A percentile compares a stretch with the other conserved stretches of the same genome.
Conservation (phyloP, 345 rosid genomes). For the Linum tenue region DNA sequence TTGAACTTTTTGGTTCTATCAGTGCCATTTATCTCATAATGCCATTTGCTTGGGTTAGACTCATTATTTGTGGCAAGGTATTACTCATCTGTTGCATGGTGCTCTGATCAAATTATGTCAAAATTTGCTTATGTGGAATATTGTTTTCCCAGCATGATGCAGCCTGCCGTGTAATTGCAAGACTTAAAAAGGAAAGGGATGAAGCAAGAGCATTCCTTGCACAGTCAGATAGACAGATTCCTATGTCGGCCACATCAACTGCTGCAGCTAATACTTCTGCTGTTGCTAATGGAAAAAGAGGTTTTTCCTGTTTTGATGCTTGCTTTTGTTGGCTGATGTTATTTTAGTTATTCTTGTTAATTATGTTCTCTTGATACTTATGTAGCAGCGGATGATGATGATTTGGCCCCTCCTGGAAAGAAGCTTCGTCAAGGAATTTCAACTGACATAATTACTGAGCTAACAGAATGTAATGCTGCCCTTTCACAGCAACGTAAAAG, state of each 20-base stretch:
- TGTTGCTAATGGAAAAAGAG: slow-evolving; percentile 81
- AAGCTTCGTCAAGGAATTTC: slow-evolving; percentile 65
- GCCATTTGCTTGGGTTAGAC: neutral
- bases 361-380: slow-evolving; percentile 3
- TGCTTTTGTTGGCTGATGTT: neutral
- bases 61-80: neutral
- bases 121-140: neutral
- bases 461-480: slow-evolving; percentile 77
- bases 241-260: slow-evolving; percentile 39
- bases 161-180: slow-evolving; percentile 98
- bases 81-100: neutral
- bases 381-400: slow-evolving; percentile 17
- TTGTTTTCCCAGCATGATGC: slow-evolving; percentile 74
- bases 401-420: slow-evolving; percentile 23
- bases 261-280: slow-evolving; percentile 37
- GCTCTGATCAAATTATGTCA: neutral
- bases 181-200: slow-evolving; percentile 89
- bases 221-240: slow-evolving; percentile 64
- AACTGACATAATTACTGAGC: slow-evolving; percentile 45
- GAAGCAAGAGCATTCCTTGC: slow-evolving; percentile 81
- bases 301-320: slow-evolving; percentile 22
- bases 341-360: slow-evolving; percentile 8
- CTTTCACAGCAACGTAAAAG: slow-evolving; percentile 88
- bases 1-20: neutral
- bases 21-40: neutral